These are phyloP conservation scores for Phytophthora podocarpi DNA, from an alignment of 352 stramenopile genomes.

Conservation along the genomic window DNA sequence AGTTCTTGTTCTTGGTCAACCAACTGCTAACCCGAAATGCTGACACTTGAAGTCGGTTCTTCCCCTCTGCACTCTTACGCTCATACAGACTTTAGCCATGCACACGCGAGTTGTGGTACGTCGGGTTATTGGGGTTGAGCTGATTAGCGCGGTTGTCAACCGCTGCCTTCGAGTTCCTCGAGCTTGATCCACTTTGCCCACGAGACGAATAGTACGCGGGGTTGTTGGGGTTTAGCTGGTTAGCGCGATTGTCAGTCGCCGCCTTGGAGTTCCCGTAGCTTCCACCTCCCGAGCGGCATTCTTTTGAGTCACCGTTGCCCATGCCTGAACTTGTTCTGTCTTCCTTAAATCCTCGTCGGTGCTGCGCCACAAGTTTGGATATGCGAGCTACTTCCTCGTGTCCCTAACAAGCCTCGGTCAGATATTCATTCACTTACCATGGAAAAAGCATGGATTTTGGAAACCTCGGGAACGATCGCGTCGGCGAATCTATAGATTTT, in stretches of 20 bases:
- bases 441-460: too few relatives aligned
- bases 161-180: not conserved
- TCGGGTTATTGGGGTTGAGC: constrained; percentile 37
- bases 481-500: too few relatives aligned
- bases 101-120: constrained; percentile 21
- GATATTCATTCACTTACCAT: too few relatives aligned
- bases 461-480: too few relatives aligned
- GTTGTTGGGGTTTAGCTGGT: not conserved
- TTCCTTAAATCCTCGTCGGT: too few relatives aligned
- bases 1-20: too few relatives aligned
- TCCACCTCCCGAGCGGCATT: too few relatives aligned
- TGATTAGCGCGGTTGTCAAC: constrained; percentile 25
- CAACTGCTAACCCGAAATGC: too few relatives aligned
- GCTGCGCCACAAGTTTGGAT: not conserved
- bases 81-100: constrained; percentile 3
- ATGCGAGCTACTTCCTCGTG: not conserved
- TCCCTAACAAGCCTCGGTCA: too few relatives aligned
- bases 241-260: not conserved
- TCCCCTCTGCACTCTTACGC: too few relatives aligned
- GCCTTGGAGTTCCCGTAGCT: not conserved
- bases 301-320: not conserved
- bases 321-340: not conserved
- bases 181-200: not conserved
- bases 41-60: too few relatives aligned
- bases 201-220: not conserved